phyloP scores from a whole-genome alignment of 2,329 filamentous ascomycete genomes.

The Emergomyces orientalis region DNA sequence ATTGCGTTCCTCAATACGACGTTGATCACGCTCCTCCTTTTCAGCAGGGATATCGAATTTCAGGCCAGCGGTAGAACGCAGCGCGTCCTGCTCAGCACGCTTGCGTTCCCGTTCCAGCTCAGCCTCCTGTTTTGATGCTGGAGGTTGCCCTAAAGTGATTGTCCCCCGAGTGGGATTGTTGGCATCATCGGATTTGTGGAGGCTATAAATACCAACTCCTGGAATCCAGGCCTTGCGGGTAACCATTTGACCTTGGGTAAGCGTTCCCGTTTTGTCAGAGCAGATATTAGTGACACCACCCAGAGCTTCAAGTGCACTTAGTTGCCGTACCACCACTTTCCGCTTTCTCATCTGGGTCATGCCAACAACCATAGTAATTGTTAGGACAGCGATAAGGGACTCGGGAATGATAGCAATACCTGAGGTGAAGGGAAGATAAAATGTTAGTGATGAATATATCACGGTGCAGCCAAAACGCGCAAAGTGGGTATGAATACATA shows the following conservation, averaged over 20 bases:
- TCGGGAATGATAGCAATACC: conserved; percentile 54
- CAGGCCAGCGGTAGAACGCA: conserved; percentile 51
- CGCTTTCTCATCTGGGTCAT: conserved; percentile 47
- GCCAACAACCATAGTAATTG: conserved; percentile 52
- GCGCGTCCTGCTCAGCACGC: conserved; percentile 45
- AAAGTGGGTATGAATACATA: conserved; percentile 12
- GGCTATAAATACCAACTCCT: conserved; percentile 42
- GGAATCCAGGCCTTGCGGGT: conserved; percentile 50
- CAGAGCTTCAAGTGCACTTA: conserved; percentile 47
- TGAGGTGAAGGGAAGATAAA: conserved; percentile 18
- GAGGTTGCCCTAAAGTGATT: conserved; percentile 32
- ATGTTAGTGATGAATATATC: not conserved
- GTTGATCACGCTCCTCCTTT: conserved; percentile 23
- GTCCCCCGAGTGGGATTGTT: conserved; percentile 47
- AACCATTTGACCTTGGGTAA: conserved; percentile 52
- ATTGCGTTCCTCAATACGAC: conserved; percentile 21
- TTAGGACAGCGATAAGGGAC: conserved; percentile 53
- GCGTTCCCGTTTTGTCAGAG: conserved; percentile 49
- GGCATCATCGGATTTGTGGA: conserved; percentile 46
- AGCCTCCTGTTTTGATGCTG: conserved; percentile 24
- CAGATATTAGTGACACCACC: conserved; percentile 51
- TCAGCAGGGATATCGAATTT: conserved; percentile 55
- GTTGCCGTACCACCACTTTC: conserved; percentile 46
- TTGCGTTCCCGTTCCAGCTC: conserved; percentile 29
- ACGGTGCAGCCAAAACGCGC: not conserved